These are phyloP conservation scores for Xylariaceae sp. DNA, from an alignment of 2,329 filamentous ascomycete species.

Conservation along the genomic window DNA sequence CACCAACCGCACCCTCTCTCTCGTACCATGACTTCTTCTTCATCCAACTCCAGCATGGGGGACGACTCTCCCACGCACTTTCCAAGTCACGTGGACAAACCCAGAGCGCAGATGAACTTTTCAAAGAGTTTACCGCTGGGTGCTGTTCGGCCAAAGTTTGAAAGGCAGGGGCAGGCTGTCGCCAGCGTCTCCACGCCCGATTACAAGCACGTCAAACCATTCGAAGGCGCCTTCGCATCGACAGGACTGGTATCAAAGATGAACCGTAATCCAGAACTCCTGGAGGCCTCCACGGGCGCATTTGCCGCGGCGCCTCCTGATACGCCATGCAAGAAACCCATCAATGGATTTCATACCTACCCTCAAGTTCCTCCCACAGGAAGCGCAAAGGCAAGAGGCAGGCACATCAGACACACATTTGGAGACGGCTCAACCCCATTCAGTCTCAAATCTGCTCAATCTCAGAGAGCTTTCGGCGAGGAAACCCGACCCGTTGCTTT, in stretches of 20 bases:
- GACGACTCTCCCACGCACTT: conserved; percentile 62
- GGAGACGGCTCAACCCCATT: conserved; percentile 77
- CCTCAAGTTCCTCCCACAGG: conserved; percentile 44
- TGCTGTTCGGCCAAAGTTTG: conserved; percentile 19
- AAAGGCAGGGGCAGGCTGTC: conserved; percentile 9
- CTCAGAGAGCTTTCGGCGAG: conserved; percentile 42
- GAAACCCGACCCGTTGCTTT: conserved; percentile 61
- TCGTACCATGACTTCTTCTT: conserved; percentile 77
- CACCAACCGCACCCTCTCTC: conserved; percentile 75
- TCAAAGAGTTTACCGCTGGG: conserved; percentile 63
- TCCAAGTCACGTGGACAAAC: conserved; percentile 46
- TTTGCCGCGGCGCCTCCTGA: conserved; percentile 64
- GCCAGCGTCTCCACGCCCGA: conserved; percentile 63
- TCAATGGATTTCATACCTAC: conserved; percentile 60
- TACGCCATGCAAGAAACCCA: conserved; percentile 88
- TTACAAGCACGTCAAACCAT: conserved; percentile 69
- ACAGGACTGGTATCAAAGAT: conserved; percentile 94
- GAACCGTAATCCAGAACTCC: conserved; percentile 72
- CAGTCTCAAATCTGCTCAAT: conserved; percentile 46
- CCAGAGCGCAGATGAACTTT: conserved; percentile 48
- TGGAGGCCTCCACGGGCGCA: conserved; percentile 43
- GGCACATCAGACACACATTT: conserved; percentile 64
- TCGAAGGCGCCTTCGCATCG: conserved; percentile 82
- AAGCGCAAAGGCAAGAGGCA: conserved; percentile 54
- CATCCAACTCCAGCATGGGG: conserved; percentile 67